phyloP scores from a whole-genome alignment of 2,329 filamentous ascomycete genomes.

The Chaetomiaceae sp. region DNA sequence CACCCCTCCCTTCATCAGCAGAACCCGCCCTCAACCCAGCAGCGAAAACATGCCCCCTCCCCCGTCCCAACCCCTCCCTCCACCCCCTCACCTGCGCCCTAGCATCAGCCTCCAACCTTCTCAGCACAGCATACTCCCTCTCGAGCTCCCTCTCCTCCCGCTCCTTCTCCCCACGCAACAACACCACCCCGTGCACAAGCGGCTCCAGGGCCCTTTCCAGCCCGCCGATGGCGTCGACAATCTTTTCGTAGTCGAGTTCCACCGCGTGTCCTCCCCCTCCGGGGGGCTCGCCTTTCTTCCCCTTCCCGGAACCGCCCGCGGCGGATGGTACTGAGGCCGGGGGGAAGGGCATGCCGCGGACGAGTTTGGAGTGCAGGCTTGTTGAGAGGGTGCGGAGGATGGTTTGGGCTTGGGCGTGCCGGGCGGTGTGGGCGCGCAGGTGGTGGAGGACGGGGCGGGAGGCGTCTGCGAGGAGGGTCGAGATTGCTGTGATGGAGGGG shows the following conservation, averaged over 20 bases:
- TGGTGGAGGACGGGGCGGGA: conserved; percentile 58
- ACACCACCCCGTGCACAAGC: conserved; percentile 55
- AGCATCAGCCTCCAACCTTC: conserved; percentile 51
- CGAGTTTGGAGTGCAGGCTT: conserved; percentile 53
- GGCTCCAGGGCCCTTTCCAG: conserved; percentile 58
- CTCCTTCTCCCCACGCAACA: conserved; percentile 55
- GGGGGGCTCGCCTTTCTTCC: too few relatives aligned
- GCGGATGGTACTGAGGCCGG: conserved; percentile 35
- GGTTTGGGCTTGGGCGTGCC: conserved; percentile 49
- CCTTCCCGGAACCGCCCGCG: too few relatives aligned
- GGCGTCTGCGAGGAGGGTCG: conserved; percentile 51
- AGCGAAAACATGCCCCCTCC: conserved; percentile 47
- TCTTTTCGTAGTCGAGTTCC: conserved; percentile 62
- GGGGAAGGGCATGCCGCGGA: conserved; percentile 62
- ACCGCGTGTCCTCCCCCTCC: conserved; percentile 37
- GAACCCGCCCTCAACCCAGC: conserved; percentile 29
- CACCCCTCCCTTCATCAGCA: background rate
- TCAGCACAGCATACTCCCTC: conserved; percentile 48
- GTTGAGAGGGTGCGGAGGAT: conserved; percentile 52
- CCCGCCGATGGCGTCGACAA: conserved; percentile 52
- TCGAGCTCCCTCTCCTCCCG: conserved; percentile 53
- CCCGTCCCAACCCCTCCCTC: conserved; percentile 38
- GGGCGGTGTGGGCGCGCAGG: conserved; percentile 44
- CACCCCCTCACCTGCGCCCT: conserved; percentile 48
- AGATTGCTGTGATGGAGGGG: conserved; percentile 51